These are phyloP conservation scores for Trichophyton mentagrophytes DNA, from an alignment of 2,329 filamentous ascomycete species.

Conservation along the genomic window DNA sequence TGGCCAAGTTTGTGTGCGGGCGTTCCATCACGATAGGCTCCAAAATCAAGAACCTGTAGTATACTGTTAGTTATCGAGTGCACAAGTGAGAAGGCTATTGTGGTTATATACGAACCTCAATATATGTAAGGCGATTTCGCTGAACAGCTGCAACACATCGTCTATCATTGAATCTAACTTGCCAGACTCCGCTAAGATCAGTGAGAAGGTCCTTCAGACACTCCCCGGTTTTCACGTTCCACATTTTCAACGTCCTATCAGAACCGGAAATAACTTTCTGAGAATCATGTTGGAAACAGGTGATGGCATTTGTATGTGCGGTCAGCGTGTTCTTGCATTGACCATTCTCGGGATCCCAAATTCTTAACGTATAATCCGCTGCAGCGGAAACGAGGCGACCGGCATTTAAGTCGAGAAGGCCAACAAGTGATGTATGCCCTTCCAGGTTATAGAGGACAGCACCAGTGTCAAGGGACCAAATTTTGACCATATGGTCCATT, in stretches of 20 bases:
- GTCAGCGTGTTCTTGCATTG: constrained; percentile 81
- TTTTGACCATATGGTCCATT: constrained; percentile 96
- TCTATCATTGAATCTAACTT: constrained; percentile 93
- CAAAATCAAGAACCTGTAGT: constrained; percentile 84
- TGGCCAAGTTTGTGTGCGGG: constrained; percentile 63
- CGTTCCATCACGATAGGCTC: constrained; percentile 78
- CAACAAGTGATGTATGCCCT: constrained; percentile 83
- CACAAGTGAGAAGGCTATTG: background rate
- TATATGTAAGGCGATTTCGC: constrained; percentile 80
- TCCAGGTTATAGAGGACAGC: constrained; percentile 78
- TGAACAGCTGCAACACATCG: constrained; percentile 94
- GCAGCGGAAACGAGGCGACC: constrained; percentile 88
- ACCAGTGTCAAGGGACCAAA: constrained; percentile 87
- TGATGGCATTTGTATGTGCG: constrained; percentile 93
- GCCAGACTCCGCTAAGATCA: constrained; percentile 94
- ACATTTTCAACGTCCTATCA: constrained; percentile 95
- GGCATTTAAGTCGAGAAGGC: constrained; percentile 75
- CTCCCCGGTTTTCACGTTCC: constrained; percentile 85
- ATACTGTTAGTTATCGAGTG: constrained; percentile 5
- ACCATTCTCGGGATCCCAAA: constrained; percentile 92
- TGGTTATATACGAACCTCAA: constrained; percentile 58
- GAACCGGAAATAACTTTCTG: constrained; percentile 95
- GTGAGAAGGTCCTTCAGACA: constrained; percentile 87
- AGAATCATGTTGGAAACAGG: constrained; percentile 94
- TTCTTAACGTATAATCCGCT: constrained; percentile 84